Conservation (phyloP, 495 filamentous ascomycete genomes). For the Podospora pseudoanserina region DNA sequence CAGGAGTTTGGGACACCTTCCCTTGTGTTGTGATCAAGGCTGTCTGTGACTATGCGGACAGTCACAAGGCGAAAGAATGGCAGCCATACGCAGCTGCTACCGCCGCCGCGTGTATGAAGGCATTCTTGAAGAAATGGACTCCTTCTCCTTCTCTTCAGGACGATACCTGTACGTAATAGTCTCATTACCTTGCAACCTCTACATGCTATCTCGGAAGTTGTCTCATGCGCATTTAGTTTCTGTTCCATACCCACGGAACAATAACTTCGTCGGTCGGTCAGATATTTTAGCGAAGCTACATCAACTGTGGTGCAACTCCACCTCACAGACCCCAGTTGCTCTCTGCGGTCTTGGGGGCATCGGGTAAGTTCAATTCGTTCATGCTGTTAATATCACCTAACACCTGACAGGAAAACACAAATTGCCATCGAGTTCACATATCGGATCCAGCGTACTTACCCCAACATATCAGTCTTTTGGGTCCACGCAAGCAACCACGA, state of each 20-base stretch:
- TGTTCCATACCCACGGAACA: constrained; percentile 23
- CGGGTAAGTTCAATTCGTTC: constrained; percentile 34
- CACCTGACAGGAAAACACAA: constrained; percentile 45
- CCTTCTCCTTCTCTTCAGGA: neutral
- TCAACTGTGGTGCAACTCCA: neutral
- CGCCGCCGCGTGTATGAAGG: neutral
- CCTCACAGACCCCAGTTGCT: constrained; percentile 24
- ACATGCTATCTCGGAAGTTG: constrained; percentile 3
- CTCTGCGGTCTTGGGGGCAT: constrained; percentile 49
- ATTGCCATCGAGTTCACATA: constrained; percentile 51
- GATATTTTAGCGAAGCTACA: constrained; percentile 23
- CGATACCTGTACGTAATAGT: neutral
- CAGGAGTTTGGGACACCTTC: neutral
- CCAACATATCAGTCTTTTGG: constrained; percentile 45
- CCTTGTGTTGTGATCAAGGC: neutral
- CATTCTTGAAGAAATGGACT: neutral
- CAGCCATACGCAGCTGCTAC: neutral
- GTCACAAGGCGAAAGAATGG: neutral
- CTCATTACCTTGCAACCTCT: neutral
- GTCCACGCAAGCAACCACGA: constrained; percentile 37
- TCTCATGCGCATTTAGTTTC: constrained; percentile 17
- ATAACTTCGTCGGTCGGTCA: constrained; percentile 31
- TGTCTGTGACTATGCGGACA: constrained; percentile 3
- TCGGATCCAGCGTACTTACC: constrained; percentile 30
- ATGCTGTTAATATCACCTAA: neutral